Evolutionary conservation across 306 rosid genomes (phyloP).

Genomic region (Inga laurina): DNA sequence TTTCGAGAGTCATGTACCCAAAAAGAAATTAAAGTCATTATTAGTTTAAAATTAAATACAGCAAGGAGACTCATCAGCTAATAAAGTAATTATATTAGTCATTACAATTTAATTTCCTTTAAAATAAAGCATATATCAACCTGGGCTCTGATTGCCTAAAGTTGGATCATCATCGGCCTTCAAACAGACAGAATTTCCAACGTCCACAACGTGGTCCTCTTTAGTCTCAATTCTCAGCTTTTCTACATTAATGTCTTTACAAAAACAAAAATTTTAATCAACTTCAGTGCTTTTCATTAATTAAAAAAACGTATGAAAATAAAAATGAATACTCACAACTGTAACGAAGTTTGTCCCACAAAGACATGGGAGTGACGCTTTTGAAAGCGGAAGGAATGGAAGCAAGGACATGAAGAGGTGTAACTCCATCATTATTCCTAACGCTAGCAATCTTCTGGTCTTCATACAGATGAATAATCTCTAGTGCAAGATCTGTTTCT

Average conservation of each 20-base stretch:
- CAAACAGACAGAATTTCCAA: background rate
- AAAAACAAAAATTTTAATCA: background rate
- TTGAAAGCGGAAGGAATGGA: constrained; percentile 46
- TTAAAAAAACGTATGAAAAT: no score
- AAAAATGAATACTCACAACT: constrained; percentile 27
- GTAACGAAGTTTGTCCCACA: constrained; percentile 26
- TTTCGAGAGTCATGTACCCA: background rate
- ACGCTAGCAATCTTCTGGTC: constrained; percentile 5
- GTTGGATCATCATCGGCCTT: background rate
- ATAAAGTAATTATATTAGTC: background rate
- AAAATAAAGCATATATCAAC: background rate
- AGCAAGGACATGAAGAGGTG: constrained; percentile 55
- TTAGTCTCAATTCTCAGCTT: background rate
- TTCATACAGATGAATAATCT: constrained; percentile 34
- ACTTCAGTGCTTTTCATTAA: no score
- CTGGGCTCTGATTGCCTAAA: background rate
- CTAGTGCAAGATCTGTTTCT: constrained; percentile 45
- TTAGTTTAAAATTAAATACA: no score
- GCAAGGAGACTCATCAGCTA: no score
- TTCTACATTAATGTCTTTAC: background rate
- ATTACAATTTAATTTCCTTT: background rate
- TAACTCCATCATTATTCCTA: constrained; percentile 26
- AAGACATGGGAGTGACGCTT: constrained; percentile 42
- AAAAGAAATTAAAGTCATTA: background rate
- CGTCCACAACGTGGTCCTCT: background rate